These are phyloP conservation scores for Syzygium malaccense DNA, from an alignment of 441 rosid genomes.

Conservation along the genomic window DNA sequence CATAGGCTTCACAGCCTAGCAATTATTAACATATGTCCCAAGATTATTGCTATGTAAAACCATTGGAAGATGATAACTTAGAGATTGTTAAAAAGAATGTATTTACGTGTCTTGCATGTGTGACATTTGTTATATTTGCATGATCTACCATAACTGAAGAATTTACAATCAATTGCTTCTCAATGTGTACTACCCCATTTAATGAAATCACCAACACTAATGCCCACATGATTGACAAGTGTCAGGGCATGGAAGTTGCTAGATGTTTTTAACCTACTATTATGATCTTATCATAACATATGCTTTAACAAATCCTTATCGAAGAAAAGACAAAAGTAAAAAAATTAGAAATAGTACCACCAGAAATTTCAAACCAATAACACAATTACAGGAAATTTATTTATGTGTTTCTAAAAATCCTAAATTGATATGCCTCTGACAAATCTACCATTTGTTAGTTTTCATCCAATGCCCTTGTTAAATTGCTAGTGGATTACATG, in stretches of 20 bases:
- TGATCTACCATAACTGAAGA: background rate
- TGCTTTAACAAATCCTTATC: background rate
- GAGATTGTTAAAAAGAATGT: background rate
- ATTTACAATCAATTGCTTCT: background rate
- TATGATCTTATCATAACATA: background rate
- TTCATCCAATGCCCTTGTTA: rapidly evolving
- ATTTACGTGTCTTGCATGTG: background rate
- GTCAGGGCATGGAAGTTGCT: background rate
- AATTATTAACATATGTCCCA: background rate
- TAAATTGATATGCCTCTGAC: rapidly evolving
- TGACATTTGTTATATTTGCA: background rate
- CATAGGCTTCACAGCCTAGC: background rate
- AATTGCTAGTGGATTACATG: background rate
- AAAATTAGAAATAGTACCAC: background rate
- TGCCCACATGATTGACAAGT: background rate
- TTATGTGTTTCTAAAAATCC: rapidly evolving
- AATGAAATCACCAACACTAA: background rate
- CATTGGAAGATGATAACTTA: background rate
- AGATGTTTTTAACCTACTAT: background rate
- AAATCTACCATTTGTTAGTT: background rate
- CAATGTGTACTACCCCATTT: background rate
- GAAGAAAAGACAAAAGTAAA: background rate
- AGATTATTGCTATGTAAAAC: background rate
- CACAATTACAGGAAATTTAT: background rate
- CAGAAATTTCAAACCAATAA: rapidly evolving